These are phyloP conservation scores for Melanogaster broomeanus DNA, from an alignment of 768 basidiomycete species.

Conservation along the genomic window DNA sequence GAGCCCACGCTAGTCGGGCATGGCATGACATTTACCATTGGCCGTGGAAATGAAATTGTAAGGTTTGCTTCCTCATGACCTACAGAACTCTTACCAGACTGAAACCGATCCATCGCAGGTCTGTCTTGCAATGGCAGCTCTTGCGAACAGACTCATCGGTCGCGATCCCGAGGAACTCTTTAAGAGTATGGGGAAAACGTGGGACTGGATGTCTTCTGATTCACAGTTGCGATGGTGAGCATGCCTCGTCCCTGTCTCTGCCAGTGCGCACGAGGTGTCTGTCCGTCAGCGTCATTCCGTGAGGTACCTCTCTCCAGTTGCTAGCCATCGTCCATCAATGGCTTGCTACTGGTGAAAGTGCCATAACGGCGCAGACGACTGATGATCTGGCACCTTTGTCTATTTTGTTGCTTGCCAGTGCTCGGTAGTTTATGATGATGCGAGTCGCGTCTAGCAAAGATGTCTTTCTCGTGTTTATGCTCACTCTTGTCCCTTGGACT, in stretches of 20 bases:
- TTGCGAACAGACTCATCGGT: slow-evolving; percentile 81
- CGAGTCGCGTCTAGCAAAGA: too few species aligned
- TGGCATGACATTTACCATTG: slow-evolving; percentile 94
- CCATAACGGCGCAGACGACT: not conserved
- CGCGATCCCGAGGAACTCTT: slow-evolving; percentile 83
- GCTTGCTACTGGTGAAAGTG: not conserved
- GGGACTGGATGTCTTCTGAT: slow-evolving; percentile 86
- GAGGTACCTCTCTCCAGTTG: not conserved
- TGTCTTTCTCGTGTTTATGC: not conserved
- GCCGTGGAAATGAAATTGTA: slow-evolving; percentile 93
- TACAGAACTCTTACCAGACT: not conserved
- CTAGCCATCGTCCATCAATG: not conserved
- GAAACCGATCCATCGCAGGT: slow-evolving; percentile 48
- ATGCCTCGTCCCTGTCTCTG: not conserved
- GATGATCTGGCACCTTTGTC: not conserved
- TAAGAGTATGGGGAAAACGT: slow-evolving; percentile 86
- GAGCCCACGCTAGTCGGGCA: slow-evolving; percentile 74
- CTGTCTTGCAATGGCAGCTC: slow-evolving; percentile 75
- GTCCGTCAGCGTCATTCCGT: not conserved
- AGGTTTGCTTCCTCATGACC: slow-evolving; percentile 6
- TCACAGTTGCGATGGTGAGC: slow-evolving; percentile 85
- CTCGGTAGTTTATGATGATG: too few species aligned
- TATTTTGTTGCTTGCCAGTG: not conserved
- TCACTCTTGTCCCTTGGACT: not conserved
- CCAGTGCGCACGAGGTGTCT: not conserved